Evolutionary conservation across 202 grass and related monocot genomes (phyloP).

Genomic region (Brachypodium distachyon): DNA sequence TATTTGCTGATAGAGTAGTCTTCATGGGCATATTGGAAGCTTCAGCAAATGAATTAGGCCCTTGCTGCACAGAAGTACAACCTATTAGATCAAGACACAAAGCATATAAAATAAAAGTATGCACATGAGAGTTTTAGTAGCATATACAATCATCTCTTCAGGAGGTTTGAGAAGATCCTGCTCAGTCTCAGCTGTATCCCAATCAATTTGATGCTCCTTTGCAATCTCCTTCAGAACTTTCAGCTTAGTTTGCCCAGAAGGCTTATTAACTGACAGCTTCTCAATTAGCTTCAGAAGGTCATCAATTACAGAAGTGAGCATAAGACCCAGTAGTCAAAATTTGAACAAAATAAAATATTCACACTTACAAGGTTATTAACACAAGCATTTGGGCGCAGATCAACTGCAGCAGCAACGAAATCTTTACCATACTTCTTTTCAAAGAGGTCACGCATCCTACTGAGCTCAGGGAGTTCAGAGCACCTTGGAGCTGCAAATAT

Average conservation of each 20-base stretch:
- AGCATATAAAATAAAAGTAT: background rate
- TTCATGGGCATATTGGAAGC: constrained; percentile 54
- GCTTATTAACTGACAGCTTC: constrained; percentile 90
- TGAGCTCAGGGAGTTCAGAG: constrained; percentile 84
- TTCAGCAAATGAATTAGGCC: constrained; percentile 57
- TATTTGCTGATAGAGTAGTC: constrained; percentile 18
- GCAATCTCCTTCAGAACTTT: constrained; percentile 93
- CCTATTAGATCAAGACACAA: background rate
- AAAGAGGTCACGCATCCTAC: constrained; percentile 61
- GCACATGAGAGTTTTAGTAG: background rate
- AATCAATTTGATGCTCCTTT: constrained; percentile 79
- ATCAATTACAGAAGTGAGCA: constrained; percentile 8
- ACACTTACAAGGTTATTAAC: constrained; percentile 80
- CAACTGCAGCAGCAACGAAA: constrained; percentile 76
- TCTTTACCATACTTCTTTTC: constrained; percentile 97
- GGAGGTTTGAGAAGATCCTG: constrained; percentile 82
- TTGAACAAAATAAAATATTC: background rate
- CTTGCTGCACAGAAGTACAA: constrained; percentile 46
- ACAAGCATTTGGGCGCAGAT: constrained; percentile 65
- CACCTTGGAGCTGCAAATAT: constrained; percentile 95
- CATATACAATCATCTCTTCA: constrained; percentile 48
- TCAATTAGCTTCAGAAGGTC: constrained; percentile 74
- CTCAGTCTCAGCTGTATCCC: constrained; percentile 74
- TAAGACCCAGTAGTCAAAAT: background rate
- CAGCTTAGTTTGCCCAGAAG: constrained; percentile 72